These are phyloP conservation scores for Hippophae gyantsensis DNA, from an alignment of 306 rosid genomes.

Conservation along the genomic window DNA sequence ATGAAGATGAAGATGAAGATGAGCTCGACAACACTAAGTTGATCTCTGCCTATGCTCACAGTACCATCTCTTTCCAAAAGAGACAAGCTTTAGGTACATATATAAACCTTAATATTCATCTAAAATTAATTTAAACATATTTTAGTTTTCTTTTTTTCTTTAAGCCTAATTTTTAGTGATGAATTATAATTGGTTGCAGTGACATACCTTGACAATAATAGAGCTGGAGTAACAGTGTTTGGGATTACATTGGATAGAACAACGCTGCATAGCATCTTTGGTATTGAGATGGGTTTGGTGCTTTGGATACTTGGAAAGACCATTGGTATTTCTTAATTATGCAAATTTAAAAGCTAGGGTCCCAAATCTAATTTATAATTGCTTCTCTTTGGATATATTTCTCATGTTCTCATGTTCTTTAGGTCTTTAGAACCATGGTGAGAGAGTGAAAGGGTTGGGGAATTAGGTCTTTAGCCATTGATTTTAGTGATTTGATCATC, in stretches of 20 bases:
- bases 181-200: constrained; percentile 29
- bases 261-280: constrained; percentile 69
- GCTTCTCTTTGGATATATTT: too few species aligned
- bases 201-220: constrained; percentile 73
- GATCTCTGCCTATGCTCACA: constrained; percentile 64
- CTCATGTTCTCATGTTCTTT: too few species aligned
- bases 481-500: too few species aligned
- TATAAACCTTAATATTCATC: too few species aligned
- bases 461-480: too few species aligned
- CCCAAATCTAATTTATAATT: too few species aligned
- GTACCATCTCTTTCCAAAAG: constrained; percentile 78
- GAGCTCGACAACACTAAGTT: constrained; percentile 51
- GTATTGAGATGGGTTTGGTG: constrained; percentile 59
- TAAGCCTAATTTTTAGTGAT: too few species aligned
- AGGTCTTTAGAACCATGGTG: too few species aligned
- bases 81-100: constrained; percentile 82
- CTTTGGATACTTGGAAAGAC: constrained; percentile 94
- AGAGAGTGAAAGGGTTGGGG: too few species aligned
- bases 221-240: constrained; percentile 70
- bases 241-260: constrained; percentile 77
- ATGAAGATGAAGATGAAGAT: constrained; percentile 57
- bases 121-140: too few species aligned
- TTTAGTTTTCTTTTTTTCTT: too few species aligned
- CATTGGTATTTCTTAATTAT: constrained; percentile 37
- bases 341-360: too few species aligned